Percentiles rank a stretch among this genome's conserved stretches.
These are phyloP conservation scores for Fistulifera solaris DNA, from an alignment of 108 stramenopile species.

Conservation along the genomic window DNA sequence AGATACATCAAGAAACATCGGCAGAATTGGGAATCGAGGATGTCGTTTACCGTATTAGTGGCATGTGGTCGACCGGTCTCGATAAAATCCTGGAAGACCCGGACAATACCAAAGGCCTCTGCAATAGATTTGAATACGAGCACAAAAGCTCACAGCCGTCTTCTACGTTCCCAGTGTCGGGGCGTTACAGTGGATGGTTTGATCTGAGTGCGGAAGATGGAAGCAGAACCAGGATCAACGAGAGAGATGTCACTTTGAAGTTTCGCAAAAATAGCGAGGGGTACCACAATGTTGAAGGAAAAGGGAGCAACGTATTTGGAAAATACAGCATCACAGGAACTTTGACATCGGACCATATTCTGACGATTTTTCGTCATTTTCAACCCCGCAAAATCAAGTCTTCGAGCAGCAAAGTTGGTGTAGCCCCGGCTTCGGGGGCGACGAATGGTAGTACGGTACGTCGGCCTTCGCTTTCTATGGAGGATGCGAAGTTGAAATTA, in stretches of 20 bases:
- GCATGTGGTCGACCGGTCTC: conserved; percentile 70
- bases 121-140: conserved; percentile 77
- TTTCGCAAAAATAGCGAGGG: conserved; percentile 73
- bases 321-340: conserved; percentile 81
- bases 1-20: conserved; percentile 40
- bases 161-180: conserved; percentile 57
- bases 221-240: conserved; percentile 38
- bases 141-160: conserved; percentile 50
- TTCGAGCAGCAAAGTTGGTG: conserved; percentile 22
- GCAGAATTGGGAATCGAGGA: conserved; percentile 37
- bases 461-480: conserved; percentile 15
- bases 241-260: conserved; percentile 63
- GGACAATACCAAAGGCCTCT: conserved; percentile 44
- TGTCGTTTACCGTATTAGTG: conserved; percentile 54
- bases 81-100: conserved; percentile 57
- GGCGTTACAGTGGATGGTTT: conserved; percentile 77
- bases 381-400: conserved; percentile 34
- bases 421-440: conserved; percentile 41
- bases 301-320: conserved; percentile 69
- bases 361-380: conserved; percentile 80
- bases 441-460: conserved; percentile 6
- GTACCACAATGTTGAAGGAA: conserved; percentile 80
- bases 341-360: conserved; percentile 44
- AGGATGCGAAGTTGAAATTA: conserved; percentile 34
- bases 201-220: conserved; percentile 50